phyloP scores from a whole-genome alignment of 495 filamentous ascomycete species.

The Xylaria grammica region DNA sequence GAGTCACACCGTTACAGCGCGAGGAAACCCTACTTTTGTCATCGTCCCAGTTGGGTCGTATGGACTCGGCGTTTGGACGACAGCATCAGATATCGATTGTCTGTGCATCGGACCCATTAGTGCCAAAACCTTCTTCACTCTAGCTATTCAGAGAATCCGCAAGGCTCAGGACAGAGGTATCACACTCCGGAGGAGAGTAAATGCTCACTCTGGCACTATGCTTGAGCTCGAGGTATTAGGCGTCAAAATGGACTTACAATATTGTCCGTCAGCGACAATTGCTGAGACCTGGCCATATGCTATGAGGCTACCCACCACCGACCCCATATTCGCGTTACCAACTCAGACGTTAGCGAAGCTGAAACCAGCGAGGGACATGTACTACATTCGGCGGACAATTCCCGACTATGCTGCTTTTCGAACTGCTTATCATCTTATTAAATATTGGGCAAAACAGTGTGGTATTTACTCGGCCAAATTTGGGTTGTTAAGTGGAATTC shows the following conservation, averaged over 20 bases:
- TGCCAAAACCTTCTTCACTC: slow-evolving; percentile 58
- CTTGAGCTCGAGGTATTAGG: slow-evolving; percentile 56
- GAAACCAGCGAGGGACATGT: slow-evolving; percentile 61
- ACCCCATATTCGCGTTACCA: slow-evolving; percentile 55
- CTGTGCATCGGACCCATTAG: slow-evolving; percentile 63
- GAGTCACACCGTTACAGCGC: slow-evolving; percentile 18
- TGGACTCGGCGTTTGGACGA: slow-evolving; percentile 60
- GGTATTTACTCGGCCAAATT: slow-evolving; percentile 64
- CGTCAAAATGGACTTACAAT: slow-evolving; percentile 63
- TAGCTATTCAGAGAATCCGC: slow-evolving; percentile 56
- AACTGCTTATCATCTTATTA: slow-evolving; percentile 56
- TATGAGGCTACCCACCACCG: slow-evolving; percentile 38
- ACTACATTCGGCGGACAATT: slow-evolving; percentile 57
- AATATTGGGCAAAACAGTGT: slow-evolving; percentile 57
- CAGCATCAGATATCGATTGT: slow-evolving; percentile 62
- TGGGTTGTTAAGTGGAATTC: slow-evolving; percentile 62
- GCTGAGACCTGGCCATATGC: slow-evolving; percentile 48
- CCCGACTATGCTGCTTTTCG: slow-evolving; percentile 58
- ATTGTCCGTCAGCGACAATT: slow-evolving; percentile 58
- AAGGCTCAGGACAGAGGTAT: slow-evolving; percentile 47
- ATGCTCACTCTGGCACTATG: slow-evolving; percentile 58
- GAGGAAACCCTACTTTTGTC: slow-evolving; percentile 44
- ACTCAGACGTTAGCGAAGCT: slow-evolving; percentile 55
- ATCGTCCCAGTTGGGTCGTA: slow-evolving; percentile 65
- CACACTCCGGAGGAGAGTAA: slow-evolving; percentile 56